Conservation (phyloP, 495 filamentous ascomycete genomes). For the Penicillium canescens region DNA sequence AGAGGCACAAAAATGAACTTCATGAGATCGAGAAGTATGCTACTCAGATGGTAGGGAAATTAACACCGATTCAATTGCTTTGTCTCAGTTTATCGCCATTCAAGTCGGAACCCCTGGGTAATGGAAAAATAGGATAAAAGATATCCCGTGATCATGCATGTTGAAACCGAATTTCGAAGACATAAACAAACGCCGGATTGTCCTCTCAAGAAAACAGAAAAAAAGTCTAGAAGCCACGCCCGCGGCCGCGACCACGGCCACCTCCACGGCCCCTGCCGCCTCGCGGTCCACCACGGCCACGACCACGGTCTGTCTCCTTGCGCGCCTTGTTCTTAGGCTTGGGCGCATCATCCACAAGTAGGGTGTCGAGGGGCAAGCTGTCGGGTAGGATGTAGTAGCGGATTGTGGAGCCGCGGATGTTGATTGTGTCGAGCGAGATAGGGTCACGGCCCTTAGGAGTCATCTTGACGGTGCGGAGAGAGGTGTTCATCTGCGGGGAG, state of each 20-base stretch:
- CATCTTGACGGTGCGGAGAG: slow-evolving; percentile 93
- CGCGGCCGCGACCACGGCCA: slow-evolving; percentile 66
- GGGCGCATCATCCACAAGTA: slow-evolving; percentile 91
- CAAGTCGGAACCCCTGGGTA: slow-evolving; percentile 19
- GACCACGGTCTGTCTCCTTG: slow-evolving; percentile 80
- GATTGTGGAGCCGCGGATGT: slow-evolving; percentile 89
- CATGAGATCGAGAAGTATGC: background rate
- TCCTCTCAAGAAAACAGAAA: slow-evolving; percentile 20
- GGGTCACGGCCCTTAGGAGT: slow-evolving; percentile 83
- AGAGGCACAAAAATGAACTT: no score
- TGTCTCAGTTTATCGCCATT: slow-evolving; percentile 16
- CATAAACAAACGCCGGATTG: slow-evolving; percentile 29
- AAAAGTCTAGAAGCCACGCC: slow-evolving; percentile 48
- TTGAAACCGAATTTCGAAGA: slow-evolving; percentile 22
- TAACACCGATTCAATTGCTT: slow-evolving; percentile 5
- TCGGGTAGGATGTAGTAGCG: slow-evolving; percentile 94
- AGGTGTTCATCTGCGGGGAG: slow-evolving; percentile 95
- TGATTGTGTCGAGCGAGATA: slow-evolving; percentile 90
- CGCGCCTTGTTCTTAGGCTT: slow-evolving; percentile 99
- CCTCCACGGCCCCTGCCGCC: slow-evolving; percentile 60
- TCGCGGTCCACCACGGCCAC: slow-evolving; percentile 54
- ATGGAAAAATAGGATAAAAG: slow-evolving; percentile 13
- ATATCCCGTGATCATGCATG: slow-evolving; percentile 29
- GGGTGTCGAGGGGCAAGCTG: slow-evolving; percentile 87
- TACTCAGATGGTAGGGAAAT: background rate